phyloP scores from a whole-genome alignment of 768 basidiomycete genomes.

The Tulasnella sp. region DNA sequence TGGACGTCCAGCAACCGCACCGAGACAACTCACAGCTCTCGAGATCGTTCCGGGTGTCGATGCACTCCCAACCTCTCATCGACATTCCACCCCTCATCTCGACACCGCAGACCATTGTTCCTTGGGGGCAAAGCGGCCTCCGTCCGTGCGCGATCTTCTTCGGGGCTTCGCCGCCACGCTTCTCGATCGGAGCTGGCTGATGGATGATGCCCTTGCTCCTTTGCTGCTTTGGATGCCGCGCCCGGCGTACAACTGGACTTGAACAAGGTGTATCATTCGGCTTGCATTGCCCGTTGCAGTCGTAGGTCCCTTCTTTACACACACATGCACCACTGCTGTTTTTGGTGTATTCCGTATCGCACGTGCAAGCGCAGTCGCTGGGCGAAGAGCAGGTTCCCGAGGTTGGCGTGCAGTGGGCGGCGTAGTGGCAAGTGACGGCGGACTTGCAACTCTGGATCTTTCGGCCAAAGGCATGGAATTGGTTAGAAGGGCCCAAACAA shows the following conservation, averaged over 20 bases:
- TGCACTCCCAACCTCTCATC: slow-evolving; percentile 6
- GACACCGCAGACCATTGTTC: not conserved
- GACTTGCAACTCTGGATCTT: not conserved
- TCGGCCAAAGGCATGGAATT: not conserved
- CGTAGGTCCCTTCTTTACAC: not conserved
- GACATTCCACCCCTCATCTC: not conserved
- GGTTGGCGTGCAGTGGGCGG: not conserved
- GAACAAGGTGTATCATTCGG: not conserved
- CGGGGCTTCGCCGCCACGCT: not conserved
- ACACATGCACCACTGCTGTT: not conserved
- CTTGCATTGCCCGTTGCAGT: not conserved
- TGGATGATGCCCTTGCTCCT: not conserved
- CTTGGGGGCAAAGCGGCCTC: not conserved
- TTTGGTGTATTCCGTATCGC: not conserved
- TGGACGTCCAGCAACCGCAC: not conserved
- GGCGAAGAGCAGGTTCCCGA: not conserved
- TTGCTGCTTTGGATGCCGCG: not conserved
- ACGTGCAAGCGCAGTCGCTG: not conserved
- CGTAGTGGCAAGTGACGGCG: not conserved
- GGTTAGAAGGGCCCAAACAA: not conserved
- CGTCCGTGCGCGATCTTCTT: not conserved
- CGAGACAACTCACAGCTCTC: slow-evolving; percentile 12
- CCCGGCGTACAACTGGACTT: not conserved
- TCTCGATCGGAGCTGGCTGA: not conserved
- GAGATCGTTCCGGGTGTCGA: slow-evolving; percentile 8